Conservation (phyloP, 306 rosid species). For the Betula pendula region DNA sequence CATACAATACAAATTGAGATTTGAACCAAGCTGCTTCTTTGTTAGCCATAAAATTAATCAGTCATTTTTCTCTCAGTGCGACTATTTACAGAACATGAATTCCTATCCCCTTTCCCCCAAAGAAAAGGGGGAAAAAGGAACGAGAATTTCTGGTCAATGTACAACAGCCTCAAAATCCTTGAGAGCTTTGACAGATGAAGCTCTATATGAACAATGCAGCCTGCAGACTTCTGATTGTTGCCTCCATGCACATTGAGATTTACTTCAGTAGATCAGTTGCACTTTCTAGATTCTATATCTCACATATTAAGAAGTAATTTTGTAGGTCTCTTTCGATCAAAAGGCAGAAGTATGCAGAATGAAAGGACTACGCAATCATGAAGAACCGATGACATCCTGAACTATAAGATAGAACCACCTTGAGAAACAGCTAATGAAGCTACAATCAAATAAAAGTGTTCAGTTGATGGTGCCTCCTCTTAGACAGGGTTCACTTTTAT, state of each 20-base stretch:
- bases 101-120: conserved; percentile 11
- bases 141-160: conserved; percentile 25
- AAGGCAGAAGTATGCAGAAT: conserved; percentile 29
- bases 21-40: neutral
- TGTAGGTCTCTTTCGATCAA: conserved; percentile 27
- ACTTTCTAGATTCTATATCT: neutral
- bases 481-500: conserved; percentile 28
- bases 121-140: conserved; percentile 36
- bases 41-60: neutral
- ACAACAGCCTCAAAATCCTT: conserved; percentile 50
- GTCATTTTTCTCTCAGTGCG: neutral
- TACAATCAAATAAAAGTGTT: conserved; percentile 27
- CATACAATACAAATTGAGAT: neutral
- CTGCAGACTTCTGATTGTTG: conserved; percentile 38
- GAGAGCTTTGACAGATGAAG: conserved; percentile 44
- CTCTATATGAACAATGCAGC: conserved; percentile 44
- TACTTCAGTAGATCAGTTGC: conserved; percentile 6
- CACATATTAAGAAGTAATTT: conserved; percentile 13
- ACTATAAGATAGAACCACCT: conserved; percentile 27
- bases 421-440: conserved; percentile 34
- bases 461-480: conserved; percentile 22
- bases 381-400: conserved; percentile 29
- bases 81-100: conserved; percentile 10
- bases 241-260: conserved; percentile 8
- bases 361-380: conserved; percentile 34